Percentiles rank a stretch among this genome's conserved stretches.
These are phyloP conservation scores for Cercophora samala DNA, from an alignment of 495 filamentous ascomycete species.

Conservation along the genomic window DNA sequence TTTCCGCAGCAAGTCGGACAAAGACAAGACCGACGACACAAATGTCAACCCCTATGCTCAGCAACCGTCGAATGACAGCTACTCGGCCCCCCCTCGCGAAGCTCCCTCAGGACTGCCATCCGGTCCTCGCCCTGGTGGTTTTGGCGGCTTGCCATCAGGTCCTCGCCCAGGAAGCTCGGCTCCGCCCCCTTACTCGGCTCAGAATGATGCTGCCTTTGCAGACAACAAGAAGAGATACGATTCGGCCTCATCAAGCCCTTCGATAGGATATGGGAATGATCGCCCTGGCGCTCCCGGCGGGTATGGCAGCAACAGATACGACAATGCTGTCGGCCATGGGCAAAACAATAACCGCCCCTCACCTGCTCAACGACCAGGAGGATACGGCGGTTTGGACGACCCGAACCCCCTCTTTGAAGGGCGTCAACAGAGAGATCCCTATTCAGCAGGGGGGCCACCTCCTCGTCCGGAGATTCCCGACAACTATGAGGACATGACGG, in stretches of 20 bases:
- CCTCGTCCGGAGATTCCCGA: conserved; percentile 42
- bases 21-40: conserved; percentile 55
- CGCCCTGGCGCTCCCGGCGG: conserved; percentile 61
- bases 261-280: conserved; percentile 53
- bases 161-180: conserved; percentile 10
- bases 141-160: conserved; percentile 1
- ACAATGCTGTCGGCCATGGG: conserved; percentile 22
- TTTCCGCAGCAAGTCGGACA: conserved; percentile 54
- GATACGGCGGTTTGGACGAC: conserved; percentile 68
- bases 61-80: conserved; percentile 56
- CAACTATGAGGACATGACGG: conserved; percentile 68
- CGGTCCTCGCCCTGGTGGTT: conserved; percentile 29
- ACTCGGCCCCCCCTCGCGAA: conserved; percentile 20
- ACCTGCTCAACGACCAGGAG: conserved; percentile 56
- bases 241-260: conserved; percentile 11
- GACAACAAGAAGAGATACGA: neutral
- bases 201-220: neutral
- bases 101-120: conserved; percentile 9
- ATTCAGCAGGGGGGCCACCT: neutral
- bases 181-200: neutral
- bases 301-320: conserved; percentile 64
- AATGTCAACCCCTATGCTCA: conserved; percentile 70
- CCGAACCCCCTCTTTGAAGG: neutral
- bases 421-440: neutral
- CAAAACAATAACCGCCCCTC: neutral